phyloP scores from a whole-genome alignment of 495 filamentous ascomycete genomes.

The Tetracladium setigerum region DNA sequence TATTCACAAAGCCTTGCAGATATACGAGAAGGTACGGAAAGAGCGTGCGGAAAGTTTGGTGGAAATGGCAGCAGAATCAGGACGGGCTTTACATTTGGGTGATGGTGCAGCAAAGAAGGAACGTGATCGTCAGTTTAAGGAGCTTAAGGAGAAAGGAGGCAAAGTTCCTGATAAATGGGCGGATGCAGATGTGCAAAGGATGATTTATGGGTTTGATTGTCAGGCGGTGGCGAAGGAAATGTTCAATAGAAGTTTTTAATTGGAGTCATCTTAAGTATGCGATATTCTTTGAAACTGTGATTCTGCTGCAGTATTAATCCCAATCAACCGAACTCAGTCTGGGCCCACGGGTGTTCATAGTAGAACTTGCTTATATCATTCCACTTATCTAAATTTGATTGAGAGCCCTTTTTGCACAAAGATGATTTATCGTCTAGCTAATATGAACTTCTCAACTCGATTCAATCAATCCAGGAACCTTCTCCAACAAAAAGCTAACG shows the following conservation, averaged over 20 bases:
- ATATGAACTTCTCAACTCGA: too few species aligned
- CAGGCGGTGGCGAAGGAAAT: slow-evolving; percentile 10
- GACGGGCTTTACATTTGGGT: slow-evolving; percentile 63
- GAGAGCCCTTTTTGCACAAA: too few species aligned
- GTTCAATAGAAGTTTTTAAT: too few species aligned
- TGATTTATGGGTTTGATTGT: slow-evolving; percentile 55
- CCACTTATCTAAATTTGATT: too few species aligned
- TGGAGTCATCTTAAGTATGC: too few species aligned
- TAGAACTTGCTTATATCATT: too few species aligned
- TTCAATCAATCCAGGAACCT: slow-evolving; percentile 47
- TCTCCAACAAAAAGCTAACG: slow-evolving; percentile 54
- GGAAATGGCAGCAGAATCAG: slow-evolving; percentile 59
- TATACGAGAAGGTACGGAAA: slow-evolving; percentile 69
- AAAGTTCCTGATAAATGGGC: slow-evolving; percentile 72
- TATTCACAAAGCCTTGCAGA: slow-evolving; percentile 56
- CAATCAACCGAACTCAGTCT: too few species aligned
- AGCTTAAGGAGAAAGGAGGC: slow-evolving; percentile 45
- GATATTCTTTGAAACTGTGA: too few species aligned
- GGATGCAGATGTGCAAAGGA: slow-evolving; percentile 57
- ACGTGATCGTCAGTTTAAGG: slow-evolving; percentile 63
- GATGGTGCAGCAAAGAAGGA: slow-evolving; percentile 70
- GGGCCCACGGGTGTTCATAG: too few species aligned
- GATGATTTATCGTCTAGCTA: too few species aligned
- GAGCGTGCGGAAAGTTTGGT: slow-evolving; percentile 62
- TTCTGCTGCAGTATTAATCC: too few species aligned